Conservation (phyloP, 805 yeast genomes). For the Cyberlindnera subsufficiens region DNA sequence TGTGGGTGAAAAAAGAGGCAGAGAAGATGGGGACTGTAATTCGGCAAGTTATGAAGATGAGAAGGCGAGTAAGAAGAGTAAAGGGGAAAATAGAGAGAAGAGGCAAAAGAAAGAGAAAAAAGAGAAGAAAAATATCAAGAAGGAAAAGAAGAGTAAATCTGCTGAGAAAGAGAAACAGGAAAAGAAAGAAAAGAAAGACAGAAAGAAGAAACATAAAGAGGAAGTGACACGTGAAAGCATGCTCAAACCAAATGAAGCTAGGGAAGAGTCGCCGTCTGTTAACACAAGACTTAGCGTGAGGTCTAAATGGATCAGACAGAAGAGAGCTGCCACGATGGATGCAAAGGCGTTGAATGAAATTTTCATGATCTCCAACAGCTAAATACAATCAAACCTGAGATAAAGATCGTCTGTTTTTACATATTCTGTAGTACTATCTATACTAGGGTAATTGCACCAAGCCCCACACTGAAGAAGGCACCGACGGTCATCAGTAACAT, state of each 20-base stretch:
- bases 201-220: constrained; percentile 24
- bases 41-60: constrained; percentile 5
- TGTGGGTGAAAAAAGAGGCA: constrained; percentile 25
- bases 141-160: constrained; percentile 23
- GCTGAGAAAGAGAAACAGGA: constrained; percentile 23
- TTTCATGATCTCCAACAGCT: constrained; percentile 66
- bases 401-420: neutral
- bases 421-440: neutral
- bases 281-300: constrained; percentile 67
- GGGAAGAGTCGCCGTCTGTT: constrained; percentile 29
- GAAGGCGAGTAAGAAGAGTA: constrained; percentile 21
- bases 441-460: constrained; percentile 29
- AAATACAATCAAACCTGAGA: neutral
- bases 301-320: constrained; percentile 83
- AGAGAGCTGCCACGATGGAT: constrained; percentile 88
- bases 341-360: constrained; percentile 85
- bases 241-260: constrained; percentile 32
- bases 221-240: constrained; percentile 35
- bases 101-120: constrained; percentile 23
- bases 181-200: constrained; percentile 26
- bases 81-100: constrained; percentile 23
- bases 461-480: constrained; percentile 40
- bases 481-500: constrained; percentile 20
- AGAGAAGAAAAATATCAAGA: constrained; percentile 21
- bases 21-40: constrained; percentile 25